Evolutionary conservation across 495 filamentous ascomycete genomes (phyloP).

Genomic region (Clavariopsis aquatica): DNA sequence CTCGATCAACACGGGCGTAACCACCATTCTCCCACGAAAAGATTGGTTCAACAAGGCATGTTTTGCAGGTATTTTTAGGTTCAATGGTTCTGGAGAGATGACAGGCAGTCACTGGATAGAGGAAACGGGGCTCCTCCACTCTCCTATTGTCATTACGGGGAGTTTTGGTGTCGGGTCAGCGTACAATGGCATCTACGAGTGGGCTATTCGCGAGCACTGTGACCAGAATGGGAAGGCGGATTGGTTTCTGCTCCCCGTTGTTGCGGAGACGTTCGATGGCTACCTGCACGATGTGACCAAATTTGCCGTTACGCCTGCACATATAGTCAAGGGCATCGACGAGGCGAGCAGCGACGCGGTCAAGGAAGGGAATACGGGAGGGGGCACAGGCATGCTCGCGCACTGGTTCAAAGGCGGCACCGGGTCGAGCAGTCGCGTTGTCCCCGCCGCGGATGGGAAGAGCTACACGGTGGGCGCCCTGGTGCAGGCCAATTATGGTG

Average conservation of each 20-base stretch:
- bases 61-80: slow-evolving; percentile 54
- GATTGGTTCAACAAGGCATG: slow-evolving; percentile 53
- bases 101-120: slow-evolving; percentile 56
- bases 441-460: slow-evolving; percentile 42
- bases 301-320: slow-evolving; percentile 48
- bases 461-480: slow-evolving; percentile 54
- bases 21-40: slow-evolving; percentile 52
- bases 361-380: slow-evolving; percentile 54
- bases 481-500: slow-evolving; percentile 57
- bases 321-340: slow-evolving; percentile 51
- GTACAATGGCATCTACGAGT: slow-evolving; percentile 54
- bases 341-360: slow-evolving; percentile 47
- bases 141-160: slow-evolving; percentile 56
- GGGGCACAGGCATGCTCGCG: slow-evolving; percentile 57
- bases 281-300: slow-evolving; percentile 51
- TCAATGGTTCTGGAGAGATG: slow-evolving; percentile 59
- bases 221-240: slow-evolving; percentile 45
- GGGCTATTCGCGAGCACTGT: slow-evolving; percentile 47
- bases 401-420: slow-evolving; percentile 57
- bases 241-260: slow-evolving; percentile 53
- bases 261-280: slow-evolving; percentile 58
- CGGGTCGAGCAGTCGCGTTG: slow-evolving; percentile 51
- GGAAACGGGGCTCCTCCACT: slow-evolving; percentile 54
- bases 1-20: slow-evolving; percentile 54
- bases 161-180: slow-evolving; percentile 53